Evolutionary conservation across 2,329 filamentous ascomycete species (phyloP).

Genomic region (Trichoderma harzianum): DNA sequence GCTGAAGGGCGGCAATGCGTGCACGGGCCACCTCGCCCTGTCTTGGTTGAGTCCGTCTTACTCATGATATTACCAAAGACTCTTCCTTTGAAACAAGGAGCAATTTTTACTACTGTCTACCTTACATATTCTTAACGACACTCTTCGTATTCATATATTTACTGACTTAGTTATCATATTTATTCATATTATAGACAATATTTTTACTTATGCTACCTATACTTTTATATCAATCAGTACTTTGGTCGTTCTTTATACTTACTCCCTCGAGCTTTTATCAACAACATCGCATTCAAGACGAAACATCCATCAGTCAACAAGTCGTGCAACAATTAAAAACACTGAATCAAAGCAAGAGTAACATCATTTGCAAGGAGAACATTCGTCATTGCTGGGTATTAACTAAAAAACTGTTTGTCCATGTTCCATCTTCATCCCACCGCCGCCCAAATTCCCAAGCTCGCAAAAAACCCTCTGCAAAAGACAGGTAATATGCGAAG

Average conservation of each 20-base stretch:
- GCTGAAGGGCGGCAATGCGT: conserved; percentile 12
- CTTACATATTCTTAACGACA: no score
- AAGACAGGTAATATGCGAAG: neutral
- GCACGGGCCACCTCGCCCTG: conserved; percentile 6
- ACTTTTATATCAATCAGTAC: neutral
- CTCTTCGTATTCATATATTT: neutral
- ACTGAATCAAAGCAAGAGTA: neutral
- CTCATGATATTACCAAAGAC: no score
- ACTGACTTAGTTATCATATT: neutral
- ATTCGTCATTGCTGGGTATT: conserved; percentile 15
- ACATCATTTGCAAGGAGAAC: neutral
- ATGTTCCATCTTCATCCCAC: neutral
- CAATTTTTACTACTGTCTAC: no score
- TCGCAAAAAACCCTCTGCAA: neutral
- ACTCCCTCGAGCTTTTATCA: neutral
- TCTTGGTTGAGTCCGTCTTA: neutral
- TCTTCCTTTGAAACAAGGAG: no score
- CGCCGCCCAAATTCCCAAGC: neutral
- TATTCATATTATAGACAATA: neutral
- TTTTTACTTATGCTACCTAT: neutral
- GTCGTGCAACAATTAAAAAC: neutral
- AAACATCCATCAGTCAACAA: neutral
- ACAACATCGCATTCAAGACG: neutral
- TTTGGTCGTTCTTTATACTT: neutral
- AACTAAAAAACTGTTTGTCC: neutral